Percentiles rank a stretch among this genome's conserved stretches.
phyloP scores from a whole-genome alignment of 2,329 filamentous ascomycete genomes.

The Aspergillus melleus region DNA sequence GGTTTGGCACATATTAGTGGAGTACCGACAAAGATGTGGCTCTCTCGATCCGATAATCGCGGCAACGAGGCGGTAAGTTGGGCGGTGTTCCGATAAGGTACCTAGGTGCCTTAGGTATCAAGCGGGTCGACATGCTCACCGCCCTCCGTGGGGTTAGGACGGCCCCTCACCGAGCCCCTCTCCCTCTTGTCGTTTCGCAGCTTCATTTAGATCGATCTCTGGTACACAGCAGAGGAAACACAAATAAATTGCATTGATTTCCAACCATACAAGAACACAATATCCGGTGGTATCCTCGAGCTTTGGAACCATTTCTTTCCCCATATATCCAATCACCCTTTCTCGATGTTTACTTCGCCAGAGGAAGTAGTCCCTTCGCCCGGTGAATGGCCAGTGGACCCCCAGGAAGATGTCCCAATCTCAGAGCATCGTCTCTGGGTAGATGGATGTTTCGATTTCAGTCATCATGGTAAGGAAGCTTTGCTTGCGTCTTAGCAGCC shows the following conservation, averaged over 20 bases:
- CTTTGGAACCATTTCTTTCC: background rate
- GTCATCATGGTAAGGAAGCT: conserved; percentile 74
- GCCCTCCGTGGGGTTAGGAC: background rate
- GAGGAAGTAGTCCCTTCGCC: conserved; percentile 48
- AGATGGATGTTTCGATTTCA: conserved; percentile 98
- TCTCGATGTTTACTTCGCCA: conserved; percentile 18
- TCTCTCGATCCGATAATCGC: background rate
- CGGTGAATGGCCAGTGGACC: conserved; percentile 65
- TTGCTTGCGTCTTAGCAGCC: background rate
- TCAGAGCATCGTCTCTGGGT: conserved; percentile 85
- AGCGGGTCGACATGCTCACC: background rate
- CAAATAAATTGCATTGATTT: background rate
- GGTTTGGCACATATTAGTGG: no score
- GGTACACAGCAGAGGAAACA: background rate
- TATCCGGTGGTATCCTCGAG: no score
- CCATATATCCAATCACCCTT: background rate
- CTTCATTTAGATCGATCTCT: background rate
- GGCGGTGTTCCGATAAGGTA: background rate
- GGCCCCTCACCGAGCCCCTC: background rate
- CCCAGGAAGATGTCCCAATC: conserved; percentile 60
- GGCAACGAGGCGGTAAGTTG: background rate
- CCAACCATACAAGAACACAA: background rate
- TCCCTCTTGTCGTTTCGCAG: no score
- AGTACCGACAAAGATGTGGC: no score
- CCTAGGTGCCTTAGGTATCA: no score